Evolutionary conservation across 2,329 filamentous ascomycete genomes (phyloP), one percentile per base, ranked within the genome.

Genomic region (Aspergillus sp.): DNA sequence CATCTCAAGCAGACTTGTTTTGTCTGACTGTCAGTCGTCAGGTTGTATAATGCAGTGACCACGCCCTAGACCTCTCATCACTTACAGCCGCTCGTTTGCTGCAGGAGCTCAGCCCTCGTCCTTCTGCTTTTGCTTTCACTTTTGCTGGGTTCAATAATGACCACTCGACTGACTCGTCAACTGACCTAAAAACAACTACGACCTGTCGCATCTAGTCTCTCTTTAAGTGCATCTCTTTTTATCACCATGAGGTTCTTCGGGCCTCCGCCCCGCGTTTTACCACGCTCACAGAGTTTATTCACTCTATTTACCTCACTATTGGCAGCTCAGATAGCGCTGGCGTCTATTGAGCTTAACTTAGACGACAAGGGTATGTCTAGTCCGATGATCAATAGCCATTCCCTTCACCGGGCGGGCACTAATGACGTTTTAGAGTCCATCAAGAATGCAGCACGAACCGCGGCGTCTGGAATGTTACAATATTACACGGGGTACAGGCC

Each of bases 401-500:
- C 13, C n/a, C 7, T 28, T 9, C 7, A 28, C n/a, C 37, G 28
- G 8, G 31, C 31, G 8, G 8, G 31, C 4, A 5, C 10, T 10
- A 13, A 9, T 32, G 38, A 12, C 31, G 7, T 30, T 38, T 8
- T 29, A 42, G 70, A 66, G 12, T 71, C 67, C 6, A 72, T 74
- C 48, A 72, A 68, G 44, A 49, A 60, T 48, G 67, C 68, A 9
- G 65, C 71, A 8, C 62, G 60, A 43, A 66, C 60, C 35, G 56
- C 69, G 33, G 67, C 68, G 9, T 59, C 62, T 46, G 64, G 63
- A 27, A 67, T 77, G 58, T 69, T 77, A 50, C 59, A 58, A 33
- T 73, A 71, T 45, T 78, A 78, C 52, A 70, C 66, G 2, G 50
- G 52, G n/a, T 42, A 54, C 41, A 69, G 66, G 28, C 62, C 69